Base-by-base conservation (phyloP, 2,329 filamentous ascomycete species). In the Didymellaceae sp. region DNA sequence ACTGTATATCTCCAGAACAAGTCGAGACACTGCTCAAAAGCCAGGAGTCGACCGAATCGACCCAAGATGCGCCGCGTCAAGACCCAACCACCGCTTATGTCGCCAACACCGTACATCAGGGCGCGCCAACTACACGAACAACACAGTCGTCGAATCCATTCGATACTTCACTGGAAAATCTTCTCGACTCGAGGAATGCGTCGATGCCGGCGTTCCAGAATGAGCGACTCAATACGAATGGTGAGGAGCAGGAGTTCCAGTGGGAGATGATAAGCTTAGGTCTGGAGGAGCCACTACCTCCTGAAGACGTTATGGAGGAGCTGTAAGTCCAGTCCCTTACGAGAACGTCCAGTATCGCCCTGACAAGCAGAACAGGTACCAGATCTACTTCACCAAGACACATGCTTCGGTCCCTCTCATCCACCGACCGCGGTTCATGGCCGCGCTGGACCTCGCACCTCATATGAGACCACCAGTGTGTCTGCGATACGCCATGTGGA, bases 401-500 rank as follows among this genome's bases (percentile, higher is more conserved):
- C 90, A 97, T 67, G 87, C 89, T 0, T 91, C 90, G 0, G 66
- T 90, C 48, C 91, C 94, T 13, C 89, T 97, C 82, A 89, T 97
- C 48, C 93, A 99, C 71, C 89, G 87, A 63, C 90, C 87, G 53
- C 86, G 93, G 42, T 97, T 94, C 70, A 79, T 94, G 51, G 89
- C 91, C 16, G 90, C 90, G 24, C 90, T 97, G 86, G 91, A 93
- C 66, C 80, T 97, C 74, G 85, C 90, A n/a, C 91, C 91, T 14
- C 86, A 86, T 55, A 87, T 91, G 77, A 85, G 93, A 20, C 93
- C 94, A 1, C 91, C 93, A 0, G 86, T 96, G 22, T 91, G 89
- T 58, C 77, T 99, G 40, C 86, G 94, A 61, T 99, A 99, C 75
- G 91, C 90, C 46, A 95, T 97, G 80, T 97, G 93, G 93, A 90